Conservation (phyloP, 306 rosid species). For the Albizia julibrissin region DNA sequence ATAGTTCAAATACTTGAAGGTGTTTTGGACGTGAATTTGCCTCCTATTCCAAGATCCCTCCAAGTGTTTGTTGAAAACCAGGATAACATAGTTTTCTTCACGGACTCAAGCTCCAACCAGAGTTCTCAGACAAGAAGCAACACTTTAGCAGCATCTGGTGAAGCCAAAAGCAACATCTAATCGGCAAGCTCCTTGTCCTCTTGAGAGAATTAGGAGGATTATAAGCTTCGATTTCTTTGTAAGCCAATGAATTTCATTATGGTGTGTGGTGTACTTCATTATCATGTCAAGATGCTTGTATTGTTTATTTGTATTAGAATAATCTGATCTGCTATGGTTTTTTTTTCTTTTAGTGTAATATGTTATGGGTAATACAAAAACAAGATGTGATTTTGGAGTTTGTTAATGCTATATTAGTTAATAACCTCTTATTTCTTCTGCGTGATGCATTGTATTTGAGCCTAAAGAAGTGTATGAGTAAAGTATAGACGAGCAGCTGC, state of each 20-base stretch:
- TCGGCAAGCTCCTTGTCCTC: constrained; percentile 31
- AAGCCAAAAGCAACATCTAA: constrained; percentile 39
- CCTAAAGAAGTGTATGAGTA: neutral
- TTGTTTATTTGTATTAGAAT: constrained; percentile 35
- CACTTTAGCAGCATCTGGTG: constrained; percentile 41
- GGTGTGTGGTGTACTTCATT: neutral
- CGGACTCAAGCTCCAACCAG: constrained; percentile 59
- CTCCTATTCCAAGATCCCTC: constrained; percentile 68
- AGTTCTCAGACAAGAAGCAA: constrained; percentile 46
- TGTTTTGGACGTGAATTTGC: constrained; percentile 51
- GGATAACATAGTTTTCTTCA: constrained; percentile 59
- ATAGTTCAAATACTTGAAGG: constrained; percentile 83
- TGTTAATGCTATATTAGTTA: neutral
- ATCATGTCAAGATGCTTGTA: constrained; percentile 10
- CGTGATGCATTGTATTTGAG: neutral
- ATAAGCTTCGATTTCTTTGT: neutral
- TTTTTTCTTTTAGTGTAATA: neutral
- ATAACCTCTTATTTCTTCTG: neutral
- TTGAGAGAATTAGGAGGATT: constrained; percentile 8
- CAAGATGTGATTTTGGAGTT: neutral
- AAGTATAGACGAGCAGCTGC: too few species aligned
- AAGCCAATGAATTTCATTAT: constrained; percentile 5
- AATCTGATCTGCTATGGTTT: constrained; percentile 13
- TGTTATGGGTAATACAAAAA: neutral
- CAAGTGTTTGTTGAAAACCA: constrained; percentile 52